Conservation (phyloP, 192 early-diverging fungal species). For the Spizellomyces punctatus region DNA sequence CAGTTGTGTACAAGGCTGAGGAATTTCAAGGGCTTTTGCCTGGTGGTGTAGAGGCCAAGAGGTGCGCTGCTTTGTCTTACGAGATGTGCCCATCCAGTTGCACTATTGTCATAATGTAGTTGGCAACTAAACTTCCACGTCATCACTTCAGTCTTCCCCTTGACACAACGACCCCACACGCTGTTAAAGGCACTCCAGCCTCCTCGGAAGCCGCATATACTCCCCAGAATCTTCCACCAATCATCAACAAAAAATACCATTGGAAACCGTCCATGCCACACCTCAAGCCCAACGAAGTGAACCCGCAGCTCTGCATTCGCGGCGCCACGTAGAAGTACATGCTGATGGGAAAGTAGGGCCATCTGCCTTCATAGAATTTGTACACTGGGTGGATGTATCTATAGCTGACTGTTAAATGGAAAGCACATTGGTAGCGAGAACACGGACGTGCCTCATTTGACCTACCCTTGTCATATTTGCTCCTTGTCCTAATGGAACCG, state of each 20-base stretch:
- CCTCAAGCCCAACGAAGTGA: conserved; percentile 41
- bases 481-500: too few relatives aligned
- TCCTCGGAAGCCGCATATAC: conserved; percentile 2
- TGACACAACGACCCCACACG: not conserved
- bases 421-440: too few relatives aligned
- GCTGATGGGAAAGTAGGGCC: too few relatives aligned
- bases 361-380: too few relatives aligned
- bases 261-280: conserved; percentile 39
- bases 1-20: conserved; percentile 76
- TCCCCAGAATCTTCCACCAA: conserved; percentile 29
- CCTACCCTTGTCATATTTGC: too few relatives aligned
- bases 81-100: not conserved
- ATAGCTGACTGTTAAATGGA: too few relatives aligned
- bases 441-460: too few relatives aligned
- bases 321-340: conserved; percentile 30
- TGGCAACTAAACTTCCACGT: conserved; percentile 4
- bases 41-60: conserved; percentile 14
- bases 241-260: conserved; percentile 42
- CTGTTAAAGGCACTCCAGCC: not conserved
- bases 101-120: not conserved
- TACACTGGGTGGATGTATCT: too few relatives aligned
- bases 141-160: not conserved
- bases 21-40: conserved; percentile 56
- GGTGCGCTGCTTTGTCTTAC: conserved; percentile 10
- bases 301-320: conserved; percentile 46